phyloP scores from a whole-genome alignment of 1,284 basidiomycete species.

The Fistulina hepatica region DNA sequence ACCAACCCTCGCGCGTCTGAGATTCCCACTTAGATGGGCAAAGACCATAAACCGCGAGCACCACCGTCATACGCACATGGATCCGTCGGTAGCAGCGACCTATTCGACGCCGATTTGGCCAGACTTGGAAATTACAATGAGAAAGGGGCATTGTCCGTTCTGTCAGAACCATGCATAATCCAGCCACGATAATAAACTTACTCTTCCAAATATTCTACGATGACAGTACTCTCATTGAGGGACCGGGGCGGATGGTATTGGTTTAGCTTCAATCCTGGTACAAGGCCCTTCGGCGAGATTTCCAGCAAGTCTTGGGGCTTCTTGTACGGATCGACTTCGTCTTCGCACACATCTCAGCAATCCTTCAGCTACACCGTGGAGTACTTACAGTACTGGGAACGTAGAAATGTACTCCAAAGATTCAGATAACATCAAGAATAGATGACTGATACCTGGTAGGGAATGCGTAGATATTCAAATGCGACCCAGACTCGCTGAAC shows the following conservation, averaged over 20 bases:
- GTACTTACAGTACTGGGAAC: slow-evolving; percentile 19
- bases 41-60: not conserved
- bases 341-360: slow-evolving; percentile 23
- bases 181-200: slow-evolving; percentile 24
- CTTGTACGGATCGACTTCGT: slow-evolving; percentile 74
- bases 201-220: slow-evolving; percentile 69
- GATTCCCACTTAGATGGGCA: slow-evolving; percentile 3
- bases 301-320: slow-evolving; percentile 71
- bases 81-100: slow-evolving; percentile 44
- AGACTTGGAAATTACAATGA: no score
- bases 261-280: slow-evolving; percentile 57
- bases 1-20: slow-evolving; percentile 56
- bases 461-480: slow-evolving; percentile 50
- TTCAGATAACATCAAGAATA: no score
- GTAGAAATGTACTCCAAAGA: no score
- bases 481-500: slow-evolving; percentile 65
- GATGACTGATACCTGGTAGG: slow-evolving; percentile 38
- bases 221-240: slow-evolving; percentile 61
- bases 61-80: slow-evolving; percentile 40
- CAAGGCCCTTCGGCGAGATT: slow-evolving; percentile 69
- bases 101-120: no score
- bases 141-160: not conserved
- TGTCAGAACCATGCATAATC: not conserved
- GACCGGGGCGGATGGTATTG: slow-evolving; percentile 39
- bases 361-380: not conserved